Conservation (phyloP, 2,329 filamentous ascomycete species). For the Diplodia sapinea region DNA sequence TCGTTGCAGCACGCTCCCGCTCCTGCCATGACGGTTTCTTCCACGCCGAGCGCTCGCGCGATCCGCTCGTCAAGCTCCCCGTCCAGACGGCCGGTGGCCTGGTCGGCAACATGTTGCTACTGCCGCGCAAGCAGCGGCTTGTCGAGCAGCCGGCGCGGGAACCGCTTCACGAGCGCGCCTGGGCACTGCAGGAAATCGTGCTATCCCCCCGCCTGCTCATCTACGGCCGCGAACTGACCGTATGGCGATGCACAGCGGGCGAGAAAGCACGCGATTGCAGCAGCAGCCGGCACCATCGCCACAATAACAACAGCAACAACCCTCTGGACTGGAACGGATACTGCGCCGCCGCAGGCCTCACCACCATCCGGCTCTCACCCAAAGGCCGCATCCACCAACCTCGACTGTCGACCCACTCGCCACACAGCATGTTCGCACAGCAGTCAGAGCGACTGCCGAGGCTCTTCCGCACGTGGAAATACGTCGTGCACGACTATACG, state of each 20-base stretch:
- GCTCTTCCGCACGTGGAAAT: conserved; percentile 30
- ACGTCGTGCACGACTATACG: conserved; percentile 32
- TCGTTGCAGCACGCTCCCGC: conserved; percentile 14
- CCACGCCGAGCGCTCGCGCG: conserved; percentile 10
- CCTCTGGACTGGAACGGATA: conserved; percentile 30
- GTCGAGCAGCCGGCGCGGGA: conserved; percentile 1
- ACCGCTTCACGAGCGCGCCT: conserved; percentile 29
- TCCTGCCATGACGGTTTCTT: conserved; percentile 22
- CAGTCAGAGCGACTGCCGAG: conserved; percentile 16
- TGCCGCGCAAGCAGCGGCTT: conserved; percentile 17
- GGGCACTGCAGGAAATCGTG: conserved; percentile 30
- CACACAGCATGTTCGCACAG: conserved; percentile 19
- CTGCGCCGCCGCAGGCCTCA: conserved; percentile 29
- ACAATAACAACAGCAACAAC: conserved; percentile 5
- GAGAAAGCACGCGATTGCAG: conserved; percentile 15
- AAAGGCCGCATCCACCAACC: conserved; percentile 26
- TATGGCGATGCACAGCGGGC: conserved; percentile 26
- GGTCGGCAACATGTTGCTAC: conserved; percentile 11
- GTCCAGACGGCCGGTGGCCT: background rate
- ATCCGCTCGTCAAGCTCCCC: conserved; percentile 9
- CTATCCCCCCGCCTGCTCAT: conserved; percentile 27
- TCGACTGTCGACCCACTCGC: conserved; percentile 16
- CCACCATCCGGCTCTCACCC: conserved; percentile 23
- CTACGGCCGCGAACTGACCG: conserved; percentile 21
- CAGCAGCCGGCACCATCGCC: conserved; percentile 2